These are phyloP conservation scores for Penicillium concentricum DNA, from an alignment of 2,329 filamentous ascomycete genomes.

Conservation along the genomic window DNA sequence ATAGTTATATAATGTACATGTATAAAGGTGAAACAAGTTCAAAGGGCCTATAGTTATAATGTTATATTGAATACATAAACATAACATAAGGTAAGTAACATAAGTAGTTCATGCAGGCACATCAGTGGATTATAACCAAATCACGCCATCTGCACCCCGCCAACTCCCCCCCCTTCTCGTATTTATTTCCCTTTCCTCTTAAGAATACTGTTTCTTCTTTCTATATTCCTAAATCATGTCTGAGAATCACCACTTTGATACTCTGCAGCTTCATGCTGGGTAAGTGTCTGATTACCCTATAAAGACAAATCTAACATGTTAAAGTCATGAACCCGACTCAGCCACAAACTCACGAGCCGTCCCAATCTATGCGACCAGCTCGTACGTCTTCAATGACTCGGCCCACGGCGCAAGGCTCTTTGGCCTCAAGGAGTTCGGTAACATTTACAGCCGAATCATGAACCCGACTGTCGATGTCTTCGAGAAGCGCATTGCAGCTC, in stretches of 20 bases:
- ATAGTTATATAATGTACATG: no score
- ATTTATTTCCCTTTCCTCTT: background rate
- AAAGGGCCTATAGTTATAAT: no score
- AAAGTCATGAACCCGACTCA: constrained; percentile 75
- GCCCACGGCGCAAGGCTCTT: constrained; percentile 94
- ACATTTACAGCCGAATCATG: constrained; percentile 96
- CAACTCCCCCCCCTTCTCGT: background rate
- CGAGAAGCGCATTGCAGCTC: constrained; percentile 91
- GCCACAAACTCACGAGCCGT: constrained; percentile 85
- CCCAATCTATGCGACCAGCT: constrained; percentile 95
- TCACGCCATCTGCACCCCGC: background rate
- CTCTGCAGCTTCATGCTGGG: constrained; percentile 82
- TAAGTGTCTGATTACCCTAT: constrained; percentile 42
- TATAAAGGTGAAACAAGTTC: no score
- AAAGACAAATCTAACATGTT: constrained; percentile 4
- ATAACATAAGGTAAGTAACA: no score
- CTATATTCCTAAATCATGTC: constrained; percentile 33
- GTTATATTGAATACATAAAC: no score
- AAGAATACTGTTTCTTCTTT: background rate
- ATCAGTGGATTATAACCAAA: background rate
- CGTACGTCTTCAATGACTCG: constrained; percentile 91
- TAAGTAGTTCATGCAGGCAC: background rate
- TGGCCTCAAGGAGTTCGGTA: constrained; percentile 93
- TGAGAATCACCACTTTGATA: constrained; percentile 66
- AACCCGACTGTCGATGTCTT: constrained; percentile 96